Base-by-base conservation (phyloP, 116 monocot genomes). In the Trichopus zeylanicus region DNA sequence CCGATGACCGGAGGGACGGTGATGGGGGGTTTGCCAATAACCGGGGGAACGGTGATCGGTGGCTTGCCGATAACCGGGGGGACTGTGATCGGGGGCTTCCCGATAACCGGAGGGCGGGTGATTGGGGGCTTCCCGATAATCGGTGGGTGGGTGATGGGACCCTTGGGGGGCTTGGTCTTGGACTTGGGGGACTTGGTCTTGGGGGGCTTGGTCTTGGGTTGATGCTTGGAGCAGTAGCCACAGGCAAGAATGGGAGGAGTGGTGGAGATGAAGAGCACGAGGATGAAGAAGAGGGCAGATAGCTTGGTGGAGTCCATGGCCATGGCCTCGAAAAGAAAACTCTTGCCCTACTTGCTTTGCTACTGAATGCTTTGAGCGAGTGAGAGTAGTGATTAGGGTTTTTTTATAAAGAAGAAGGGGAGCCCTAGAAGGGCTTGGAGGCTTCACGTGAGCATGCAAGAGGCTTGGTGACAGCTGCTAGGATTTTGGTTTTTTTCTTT, bases 301-400 rank as follows among this genome's bases (percentile, higher is more conserved):
- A 69, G 58, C 13, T 69, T 75, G 32, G 59, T 46, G 46, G 75
- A 75, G 29, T 64, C 64, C 75, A 75, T 75, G 42, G 52, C 33
- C 8, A 31, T 60, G 55, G 13, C 8, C 8, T 8, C 12, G 37
- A 37, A 8, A 15, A 37, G n/a, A n/a, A n/a, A n/a, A n/a, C n/a
- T n/a, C n/a, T n/a, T n/a, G n/a, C n/a, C n/a, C n/a, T n/a, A n/a
- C n/a, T n/a, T n/a, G n/a, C n/a, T n/a, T n/a, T n/a, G n/a, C n/a
- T n/a, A n/a, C n/a, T n/a, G n/a, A n/a, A n/a, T n/a, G 42, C 18
- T 42, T 42, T 42, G 8, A 13, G 8, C 0, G 42, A n/a, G 42
- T 42, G 8, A 3, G 42, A 42, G 12, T n/a, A n/a, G 4, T 9
- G 12, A 15, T 42, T n/a, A n/a, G n/a, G n/a, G n/a, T n/a, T n/a